phyloP scores from a whole-genome alignment of 176 grass and related monocot genomes.

The Poa annua region DNA sequence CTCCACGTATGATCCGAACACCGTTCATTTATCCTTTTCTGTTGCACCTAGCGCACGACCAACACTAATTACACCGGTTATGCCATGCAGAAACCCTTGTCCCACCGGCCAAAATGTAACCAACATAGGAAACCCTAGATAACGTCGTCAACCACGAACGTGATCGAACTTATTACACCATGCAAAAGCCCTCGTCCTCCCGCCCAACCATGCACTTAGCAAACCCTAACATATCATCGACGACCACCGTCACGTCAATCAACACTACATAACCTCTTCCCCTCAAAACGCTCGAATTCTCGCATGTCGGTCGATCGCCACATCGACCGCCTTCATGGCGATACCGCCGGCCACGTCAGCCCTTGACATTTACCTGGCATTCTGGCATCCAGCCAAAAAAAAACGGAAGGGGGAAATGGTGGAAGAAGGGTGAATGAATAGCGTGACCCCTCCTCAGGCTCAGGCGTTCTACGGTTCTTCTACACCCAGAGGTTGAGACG shows the following conservation, averaged over 20 bases:
- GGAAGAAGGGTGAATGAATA: background rate
- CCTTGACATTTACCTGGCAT: background rate
- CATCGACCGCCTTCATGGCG: background rate
- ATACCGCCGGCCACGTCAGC: background rate
- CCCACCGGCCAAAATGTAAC: background rate
- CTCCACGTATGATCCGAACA: background rate
- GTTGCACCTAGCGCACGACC: background rate
- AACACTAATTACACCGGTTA: background rate
- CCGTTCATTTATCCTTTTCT: background rate
- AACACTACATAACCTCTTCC: background rate
- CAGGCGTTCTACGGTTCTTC: conserved; percentile 32
- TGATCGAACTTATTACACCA: background rate
- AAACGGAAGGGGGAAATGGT: background rate
- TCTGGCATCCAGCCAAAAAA: background rate
- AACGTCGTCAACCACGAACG: background rate
- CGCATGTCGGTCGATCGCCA: background rate
- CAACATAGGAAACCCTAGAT: background rate
- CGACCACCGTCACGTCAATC: background rate
- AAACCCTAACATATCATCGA: background rate
- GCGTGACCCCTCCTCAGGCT: conserved; percentile 6
- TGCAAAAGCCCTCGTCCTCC: background rate
- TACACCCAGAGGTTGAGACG: background rate
- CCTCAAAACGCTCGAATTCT: background rate
- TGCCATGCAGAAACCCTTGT: background rate
- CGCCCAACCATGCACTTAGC: background rate